phyloP scores from a whole-genome alignment of 192 early-diverging fungal species.

The Mortierella claussenii region DNA sequence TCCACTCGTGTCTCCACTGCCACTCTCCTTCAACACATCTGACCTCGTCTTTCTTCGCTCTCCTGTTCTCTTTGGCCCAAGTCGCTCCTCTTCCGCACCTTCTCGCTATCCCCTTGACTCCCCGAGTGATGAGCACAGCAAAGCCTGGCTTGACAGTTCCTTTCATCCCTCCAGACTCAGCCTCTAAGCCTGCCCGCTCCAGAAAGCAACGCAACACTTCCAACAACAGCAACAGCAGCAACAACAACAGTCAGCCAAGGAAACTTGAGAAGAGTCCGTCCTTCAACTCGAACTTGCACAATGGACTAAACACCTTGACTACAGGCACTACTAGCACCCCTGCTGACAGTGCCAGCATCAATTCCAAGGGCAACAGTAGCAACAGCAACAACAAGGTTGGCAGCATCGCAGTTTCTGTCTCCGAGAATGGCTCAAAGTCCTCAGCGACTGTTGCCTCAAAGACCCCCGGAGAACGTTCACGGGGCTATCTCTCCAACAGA shows the following conservation, averaged over 20 bases:
- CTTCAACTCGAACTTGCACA: constrained; percentile 26
- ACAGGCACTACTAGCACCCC: neutral
- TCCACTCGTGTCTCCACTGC: too few relatives aligned
- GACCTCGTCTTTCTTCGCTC: too few relatives aligned
- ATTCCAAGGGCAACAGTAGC: constrained; percentile 6
- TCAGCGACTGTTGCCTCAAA: constrained; percentile 3
- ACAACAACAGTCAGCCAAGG: constrained; percentile 17
- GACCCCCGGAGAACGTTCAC: constrained; percentile 6
- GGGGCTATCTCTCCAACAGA: constrained; percentile 20
- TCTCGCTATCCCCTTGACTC: neutral
- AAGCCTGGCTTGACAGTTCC: constrained; percentile 53
- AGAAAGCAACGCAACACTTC: constrained; percentile 30
- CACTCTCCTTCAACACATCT: too few relatives aligned
- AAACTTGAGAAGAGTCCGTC: constrained; percentile 47
- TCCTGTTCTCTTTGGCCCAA: too few relatives aligned
- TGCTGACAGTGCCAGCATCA: constrained; percentile 1
- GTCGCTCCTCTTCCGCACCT: neutral
- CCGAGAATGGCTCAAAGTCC: constrained; percentile 21
- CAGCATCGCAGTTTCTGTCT: neutral
- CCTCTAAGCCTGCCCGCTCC: constrained; percentile 27
- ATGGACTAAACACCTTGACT: constrained; percentile 28
- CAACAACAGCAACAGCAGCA: too few relatives aligned
- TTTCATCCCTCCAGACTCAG: constrained; percentile 37
- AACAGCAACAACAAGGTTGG: neutral
- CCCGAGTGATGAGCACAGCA: constrained; percentile 57